A percentile compares a stretch with the other conserved stretches of the same genome.
phyloP scores from a whole-genome alignment of 371 early-diverging fungal genomes.

The Apophysomyces variabilis region DNA sequence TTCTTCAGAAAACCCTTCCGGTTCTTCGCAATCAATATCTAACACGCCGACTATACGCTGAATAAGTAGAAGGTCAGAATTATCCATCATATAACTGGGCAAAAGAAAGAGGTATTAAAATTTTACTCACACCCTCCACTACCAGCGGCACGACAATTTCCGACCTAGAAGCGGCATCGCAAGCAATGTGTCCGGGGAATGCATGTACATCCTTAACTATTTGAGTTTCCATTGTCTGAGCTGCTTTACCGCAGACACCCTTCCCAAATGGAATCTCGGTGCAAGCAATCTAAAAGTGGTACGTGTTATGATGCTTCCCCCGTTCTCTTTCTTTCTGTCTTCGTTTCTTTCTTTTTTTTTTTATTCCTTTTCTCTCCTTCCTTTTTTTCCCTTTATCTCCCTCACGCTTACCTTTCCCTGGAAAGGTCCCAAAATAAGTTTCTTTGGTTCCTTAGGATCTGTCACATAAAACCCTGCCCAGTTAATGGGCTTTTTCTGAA shows the following conservation, averaged over 20 bases:
- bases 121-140: constrained; percentile 48
- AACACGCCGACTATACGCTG: constrained; percentile 78
- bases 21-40: constrained; percentile 83
- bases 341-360: not conserved
- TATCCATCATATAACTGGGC: not conserved
- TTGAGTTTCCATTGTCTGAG: constrained; percentile 53
- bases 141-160: constrained; percentile 91
- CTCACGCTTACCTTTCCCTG: constrained; percentile 73
- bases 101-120: no score
- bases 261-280: constrained; percentile 80
- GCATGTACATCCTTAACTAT: constrained; percentile 81
- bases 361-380: constrained; percentile 1
- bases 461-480: constrained; percentile 91
- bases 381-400: constrained; percentile 4
- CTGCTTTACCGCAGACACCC: constrained; percentile 92
- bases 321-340: not conserved
- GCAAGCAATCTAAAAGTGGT: constrained; percentile 69
- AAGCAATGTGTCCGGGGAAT: constrained; percentile 93
- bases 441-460: constrained; percentile 50
- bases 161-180: constrained; percentile 85
- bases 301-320: not conserved
- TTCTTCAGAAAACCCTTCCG: constrained; percentile 76
- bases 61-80: not conserved
- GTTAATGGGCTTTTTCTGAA: constrained; percentile 81
- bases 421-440: constrained; percentile 86